These are phyloP conservation scores for Diaporthe sp. DNA, from an alignment of 2,329 filamentous ascomycete genomes.

Conservation along the genomic window DNA sequence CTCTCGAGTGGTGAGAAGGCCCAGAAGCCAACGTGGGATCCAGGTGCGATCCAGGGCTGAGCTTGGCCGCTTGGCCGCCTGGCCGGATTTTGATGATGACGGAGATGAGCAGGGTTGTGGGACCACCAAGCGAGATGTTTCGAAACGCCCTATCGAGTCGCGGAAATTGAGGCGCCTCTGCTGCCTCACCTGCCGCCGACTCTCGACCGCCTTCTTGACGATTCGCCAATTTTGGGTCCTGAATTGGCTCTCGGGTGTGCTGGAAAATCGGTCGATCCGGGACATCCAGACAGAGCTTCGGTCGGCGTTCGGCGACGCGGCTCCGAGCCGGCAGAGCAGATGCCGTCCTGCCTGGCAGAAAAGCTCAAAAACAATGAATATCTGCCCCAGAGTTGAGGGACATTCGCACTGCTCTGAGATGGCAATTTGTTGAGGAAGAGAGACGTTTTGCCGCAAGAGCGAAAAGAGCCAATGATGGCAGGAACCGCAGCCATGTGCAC, in stretches of 20 bases:
- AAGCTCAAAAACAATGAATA: neutral
- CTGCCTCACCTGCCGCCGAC: conserved; percentile 26
- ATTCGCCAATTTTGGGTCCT: neutral
- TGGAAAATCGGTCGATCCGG: conserved; percentile 20
- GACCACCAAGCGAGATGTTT: conserved; percentile 40
- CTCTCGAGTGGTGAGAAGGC: neutral
- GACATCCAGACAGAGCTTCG: neutral
- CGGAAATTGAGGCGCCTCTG: conserved; percentile 30
- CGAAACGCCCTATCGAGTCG: conserved; percentile 34
- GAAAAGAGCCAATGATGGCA: neutral
- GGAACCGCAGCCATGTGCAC: neutral
- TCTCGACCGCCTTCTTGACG: neutral
- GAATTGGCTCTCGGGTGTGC: conserved; percentile 1
- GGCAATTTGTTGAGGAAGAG: neutral
- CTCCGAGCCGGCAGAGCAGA: neutral
- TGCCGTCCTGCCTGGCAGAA: neutral
- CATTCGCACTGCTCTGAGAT: neutral
- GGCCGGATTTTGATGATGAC: conserved; percentile 15
- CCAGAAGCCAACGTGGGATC: neutral
- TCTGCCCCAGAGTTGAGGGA: no score
- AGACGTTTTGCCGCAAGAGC: neutral
- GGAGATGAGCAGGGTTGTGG: conserved; percentile 40
- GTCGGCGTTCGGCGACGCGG: neutral
- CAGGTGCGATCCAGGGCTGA: neutral
- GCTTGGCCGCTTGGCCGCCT: conserved; percentile 10